Base-by-base conservation (phyloP, 768 basidiomycete species). In the Phlegmacium glaucopus region DNA sequence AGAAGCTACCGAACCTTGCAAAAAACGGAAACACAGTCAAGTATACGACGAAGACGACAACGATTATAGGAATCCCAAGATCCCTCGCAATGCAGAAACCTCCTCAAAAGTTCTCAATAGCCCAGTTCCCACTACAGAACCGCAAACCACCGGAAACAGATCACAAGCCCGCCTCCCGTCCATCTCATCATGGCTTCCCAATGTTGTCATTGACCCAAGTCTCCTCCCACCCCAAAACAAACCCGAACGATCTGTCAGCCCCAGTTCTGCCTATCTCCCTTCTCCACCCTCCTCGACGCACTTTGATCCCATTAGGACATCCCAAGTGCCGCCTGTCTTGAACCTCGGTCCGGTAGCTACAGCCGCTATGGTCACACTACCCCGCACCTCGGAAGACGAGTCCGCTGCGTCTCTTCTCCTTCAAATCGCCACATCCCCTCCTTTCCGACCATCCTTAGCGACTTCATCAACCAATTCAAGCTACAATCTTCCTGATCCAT, bases 141-240 rank as follows among this genome's bases (percentile, higher is more conserved):
- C 22, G 5, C 22, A 22, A 22, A 22, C 22, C 22, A 22, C 2
- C 22, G 22, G 22, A 22, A 22, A 22, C 22, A 5, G 22, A 22
- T 22, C 22, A 5, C 22, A 22, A 29, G 62, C 70, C 6, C 79
- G 76, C 29, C 75, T 87, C 9, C 85, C 85, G 1, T 72, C 85
- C 42, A 87, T 87, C 41, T 81, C 85, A 0, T 76, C 85, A 1
- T 87, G 84, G 85, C 71, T 87, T 1, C 77, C 77, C 56, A 72
- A 56, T 65, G 68, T 40, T 55, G 42, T 58, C 58, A 43, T 71
- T 58, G 60, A 63, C 51, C 68, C 61, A n/a, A 53, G 58, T 47
- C 51, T 65, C 47, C 48, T 56, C 41, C 50, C 38, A 39, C 55
- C 47, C 38, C 42, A 18, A 50, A 22, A 39, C 47, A 46, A 42